These are phyloP conservation scores for Termitomyces sp. DNA, from an alignment of 768 basidiomycete genomes.

Conservation along the genomic window DNA sequence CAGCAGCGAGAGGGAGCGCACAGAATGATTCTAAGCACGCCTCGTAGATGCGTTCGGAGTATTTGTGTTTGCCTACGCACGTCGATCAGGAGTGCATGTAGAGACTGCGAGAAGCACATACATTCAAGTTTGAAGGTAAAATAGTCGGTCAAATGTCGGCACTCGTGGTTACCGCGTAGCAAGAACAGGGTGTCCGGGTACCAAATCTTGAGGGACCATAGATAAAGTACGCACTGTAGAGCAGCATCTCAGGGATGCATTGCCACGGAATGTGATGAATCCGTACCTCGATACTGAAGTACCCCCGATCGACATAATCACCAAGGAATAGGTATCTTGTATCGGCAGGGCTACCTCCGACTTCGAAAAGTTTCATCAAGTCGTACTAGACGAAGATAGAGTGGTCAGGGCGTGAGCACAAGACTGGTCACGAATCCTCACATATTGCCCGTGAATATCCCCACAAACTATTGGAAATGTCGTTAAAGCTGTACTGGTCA, in stretches of 20 bases:
- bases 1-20: constrained; percentile 87
- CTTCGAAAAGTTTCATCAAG: constrained; percentile 93
- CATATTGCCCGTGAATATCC: constrained; percentile 99
- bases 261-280: not conserved
- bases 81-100: not conserved
- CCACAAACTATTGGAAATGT: constrained; percentile 69
- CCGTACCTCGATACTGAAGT: constrained; percentile 87
- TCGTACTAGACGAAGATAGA: constrained; percentile 61
- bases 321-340: constrained; percentile 91
- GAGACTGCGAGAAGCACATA: constrained; percentile 38
- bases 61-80: constrained; percentile 93
- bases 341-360: constrained; percentile 91
- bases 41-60: constrained; percentile 94
- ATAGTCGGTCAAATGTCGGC: constrained; percentile 96
- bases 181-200: constrained; percentile 97
- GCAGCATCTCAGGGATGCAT: constrained; percentile 13
- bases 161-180: constrained; percentile 97
- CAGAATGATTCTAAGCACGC: constrained; percentile 99
- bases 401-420: constrained; percentile 4
- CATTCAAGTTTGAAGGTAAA: constrained; percentile 99
- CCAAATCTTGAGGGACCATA: constrained; percentile 99
- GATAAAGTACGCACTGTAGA: constrained; percentile 88
- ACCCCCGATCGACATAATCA: constrained; percentile 92
- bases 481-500: not conserved
- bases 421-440: constrained; percentile 38